These are phyloP conservation scores for Rhizoctonia solani DNA, from an alignment of 1,284 basidiomycete genomes.

Conservation along the genomic window DNA sequence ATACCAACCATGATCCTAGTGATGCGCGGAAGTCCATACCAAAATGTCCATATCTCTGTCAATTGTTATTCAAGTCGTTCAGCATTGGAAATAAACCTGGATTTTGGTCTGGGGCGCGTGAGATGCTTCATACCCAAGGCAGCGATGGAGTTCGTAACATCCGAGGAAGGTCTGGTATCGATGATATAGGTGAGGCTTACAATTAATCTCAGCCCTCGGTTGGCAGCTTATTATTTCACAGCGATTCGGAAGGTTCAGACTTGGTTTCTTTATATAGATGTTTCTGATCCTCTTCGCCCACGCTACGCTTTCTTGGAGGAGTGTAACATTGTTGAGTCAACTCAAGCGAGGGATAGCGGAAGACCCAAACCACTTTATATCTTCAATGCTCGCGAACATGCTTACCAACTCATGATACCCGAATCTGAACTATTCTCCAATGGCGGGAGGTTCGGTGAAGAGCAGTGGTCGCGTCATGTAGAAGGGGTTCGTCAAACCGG, in stretches of 20 bases:
- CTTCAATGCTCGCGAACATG: constrained; percentile 25
- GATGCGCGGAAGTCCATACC: background rate
- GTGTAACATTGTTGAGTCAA: background rate
- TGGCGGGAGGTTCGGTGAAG: constrained; percentile 3
- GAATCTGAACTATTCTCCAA: background rate
- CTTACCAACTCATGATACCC: constrained; percentile 7
- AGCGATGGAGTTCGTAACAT: background rate
- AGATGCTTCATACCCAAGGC: background rate
- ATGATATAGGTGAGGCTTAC: background rate
- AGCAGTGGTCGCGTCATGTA: background rate
- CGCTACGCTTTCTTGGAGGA: constrained; percentile 20
- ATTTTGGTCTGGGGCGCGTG: constrained; percentile 15
- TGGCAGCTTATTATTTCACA: background rate
- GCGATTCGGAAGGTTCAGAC: background rate
- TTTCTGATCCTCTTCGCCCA: constrained; percentile 6
- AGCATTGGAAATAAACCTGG: constrained; percentile 11
- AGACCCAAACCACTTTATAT: background rate
- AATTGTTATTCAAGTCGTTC: constrained; percentile 6
- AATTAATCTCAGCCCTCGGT: too few relatives aligned
- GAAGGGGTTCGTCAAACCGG: background rate
- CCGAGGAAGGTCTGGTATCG: constrained; percentile 5
- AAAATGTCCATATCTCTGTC: constrained; percentile 15
- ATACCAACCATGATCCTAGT: background rate
- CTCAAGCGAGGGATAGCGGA: background rate
- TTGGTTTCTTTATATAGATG: constrained; percentile 23